Conservation (phyloP, 163 green algal genomes). For the Chloromonas sp. region DNA sequence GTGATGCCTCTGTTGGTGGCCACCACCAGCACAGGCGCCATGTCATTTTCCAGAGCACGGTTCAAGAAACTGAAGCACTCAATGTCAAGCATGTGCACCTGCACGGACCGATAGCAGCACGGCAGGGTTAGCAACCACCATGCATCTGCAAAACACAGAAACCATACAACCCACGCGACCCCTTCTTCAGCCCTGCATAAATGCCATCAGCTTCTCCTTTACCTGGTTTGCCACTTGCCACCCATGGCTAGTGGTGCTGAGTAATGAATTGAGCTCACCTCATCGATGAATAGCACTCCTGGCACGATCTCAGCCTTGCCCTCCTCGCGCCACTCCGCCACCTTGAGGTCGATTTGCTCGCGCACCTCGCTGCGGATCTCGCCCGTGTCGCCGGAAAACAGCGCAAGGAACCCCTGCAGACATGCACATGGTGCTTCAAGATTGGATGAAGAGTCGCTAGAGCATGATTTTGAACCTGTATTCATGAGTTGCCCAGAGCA, state of each 20-base stretch:
- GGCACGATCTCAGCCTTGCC: slow-evolving; percentile 98
- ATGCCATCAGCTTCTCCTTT: background rate
- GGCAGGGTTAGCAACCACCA: background rate
- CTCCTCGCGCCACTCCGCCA: slow-evolving; percentile 96
- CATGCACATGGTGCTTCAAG: background rate
- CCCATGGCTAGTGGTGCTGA: no score
- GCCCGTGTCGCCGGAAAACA: slow-evolving; percentile 96
- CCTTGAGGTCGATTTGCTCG: slow-evolving; percentile 94
- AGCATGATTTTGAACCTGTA: no score
- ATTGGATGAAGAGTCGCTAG: no score
- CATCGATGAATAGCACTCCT: slow-evolving; percentile 96
- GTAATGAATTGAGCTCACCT: slow-evolving; percentile 40
- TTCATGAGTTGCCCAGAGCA: no score
- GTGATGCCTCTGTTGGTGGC: slow-evolving; percentile 96
- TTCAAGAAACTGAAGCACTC: slow-evolving; percentile 99
- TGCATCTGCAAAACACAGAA: no score
- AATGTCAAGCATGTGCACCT: slow-evolving; percentile 98
- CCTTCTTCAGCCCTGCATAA: background rate
- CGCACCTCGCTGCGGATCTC: slow-evolving; percentile 97
- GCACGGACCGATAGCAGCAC: background rate
- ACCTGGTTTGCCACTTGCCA: no score
- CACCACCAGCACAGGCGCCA: slow-evolving; percentile 93
- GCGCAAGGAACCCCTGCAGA: slow-evolving; percentile 91
- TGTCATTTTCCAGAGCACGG: slow-evolving; percentile 93
- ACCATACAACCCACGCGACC: background rate